These are phyloP conservation scores for Xylariaceae sp. DNA, from an alignment of 2,329 filamentous ascomycete genomes.

Conservation along the genomic window DNA sequence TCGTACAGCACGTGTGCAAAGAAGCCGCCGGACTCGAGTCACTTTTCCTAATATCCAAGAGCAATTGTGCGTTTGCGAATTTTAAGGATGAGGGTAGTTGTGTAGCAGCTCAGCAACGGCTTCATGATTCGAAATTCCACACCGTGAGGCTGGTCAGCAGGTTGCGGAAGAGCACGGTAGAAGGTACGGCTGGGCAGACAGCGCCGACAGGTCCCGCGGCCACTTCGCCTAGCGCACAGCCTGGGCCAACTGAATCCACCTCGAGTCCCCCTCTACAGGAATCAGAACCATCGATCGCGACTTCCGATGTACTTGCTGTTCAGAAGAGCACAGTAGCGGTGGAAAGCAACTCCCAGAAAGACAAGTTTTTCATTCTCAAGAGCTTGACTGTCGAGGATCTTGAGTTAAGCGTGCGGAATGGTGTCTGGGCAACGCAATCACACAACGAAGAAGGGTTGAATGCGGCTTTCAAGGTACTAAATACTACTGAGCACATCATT, in stretches of 20 bases:
- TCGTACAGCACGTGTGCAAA: conserved; percentile 88
- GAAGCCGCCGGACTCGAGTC: conserved; percentile 79
- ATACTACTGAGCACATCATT: no score
- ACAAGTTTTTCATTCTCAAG: conserved; percentile 89
- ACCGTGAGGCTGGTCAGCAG: conserved; percentile 82
- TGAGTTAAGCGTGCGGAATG: conserved; percentile 80
- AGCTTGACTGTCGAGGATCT: conserved; percentile 88
- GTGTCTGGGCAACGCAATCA: conserved; percentile 89
- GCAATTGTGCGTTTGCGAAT: conserved; percentile 96
- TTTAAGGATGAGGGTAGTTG: conserved; percentile 80
- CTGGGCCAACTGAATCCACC: conserved; percentile 11
- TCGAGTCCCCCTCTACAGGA: conserved; percentile 10
- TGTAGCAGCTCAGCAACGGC: conserved; percentile 69
- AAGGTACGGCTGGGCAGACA: conserved; percentile 38
- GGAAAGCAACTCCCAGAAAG: conserved; percentile 37
- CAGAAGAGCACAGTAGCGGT: no score
- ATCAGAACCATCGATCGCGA: conserved; percentile 7
- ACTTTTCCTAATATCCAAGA: conserved; percentile 91
- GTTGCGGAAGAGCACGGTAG: conserved; percentile 54
- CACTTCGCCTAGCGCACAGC: conserved; percentile 24
- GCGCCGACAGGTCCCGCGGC: conserved; percentile 53
- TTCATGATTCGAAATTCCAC: conserved; percentile 88
- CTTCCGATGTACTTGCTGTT: no score
- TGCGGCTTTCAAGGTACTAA: conserved; percentile 68
- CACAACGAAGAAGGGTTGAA: conserved; percentile 88